Evolutionary conservation across 1,284 basidiomycete genomes (phyloP), one percentile per base, ranked within the genome.

Genomic region (Thelephora terrestris): DNA sequence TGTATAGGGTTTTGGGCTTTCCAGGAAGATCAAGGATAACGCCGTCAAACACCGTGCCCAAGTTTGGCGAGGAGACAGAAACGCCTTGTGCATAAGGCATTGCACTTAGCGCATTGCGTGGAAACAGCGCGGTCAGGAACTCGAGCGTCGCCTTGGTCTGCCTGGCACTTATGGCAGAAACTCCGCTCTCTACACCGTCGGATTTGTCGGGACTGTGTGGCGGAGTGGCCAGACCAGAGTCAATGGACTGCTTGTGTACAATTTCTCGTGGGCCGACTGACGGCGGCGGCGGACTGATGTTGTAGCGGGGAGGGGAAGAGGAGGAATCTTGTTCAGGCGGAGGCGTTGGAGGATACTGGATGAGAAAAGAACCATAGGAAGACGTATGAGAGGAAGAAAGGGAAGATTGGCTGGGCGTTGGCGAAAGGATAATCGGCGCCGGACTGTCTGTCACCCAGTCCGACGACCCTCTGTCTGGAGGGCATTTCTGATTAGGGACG

Each of bases 391-490:
- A 58, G 60, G 61, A 57, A 60, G 72, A 70, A 60, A 68, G 62
- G 48, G 66, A 65, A 59, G 68, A 32, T 32, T 32, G 29, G 29
- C 29, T 32, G 29, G 29, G 29, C 29, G 29, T 32, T 14, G 29
- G 69, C 63, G 72, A 64, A 58, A 71, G 68, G 58, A 72, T 68
- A 54, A 65, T 67, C 62, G 75, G 71, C 87, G 85, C 76, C 79
- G 76, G 76, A 73, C 78, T 75, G 85, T 77, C 86, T 90, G 82
- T 90, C 86, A 90, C 86, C 79, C 85, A 83, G 76, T 76, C 79
- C 75, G 78, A 81, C 85, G 86, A 90, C 86, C 86, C 87, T 82
- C 87, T 63, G 63, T 86, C 82, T 61, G 85, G 86, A 85, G 86
- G 86, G 87, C 87, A 90, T 90, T 90, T 90, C 57, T 69, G 69